Conservation (phyloP, 306 rosid genomes). For the Lathyrus oleraceus region DNA sequence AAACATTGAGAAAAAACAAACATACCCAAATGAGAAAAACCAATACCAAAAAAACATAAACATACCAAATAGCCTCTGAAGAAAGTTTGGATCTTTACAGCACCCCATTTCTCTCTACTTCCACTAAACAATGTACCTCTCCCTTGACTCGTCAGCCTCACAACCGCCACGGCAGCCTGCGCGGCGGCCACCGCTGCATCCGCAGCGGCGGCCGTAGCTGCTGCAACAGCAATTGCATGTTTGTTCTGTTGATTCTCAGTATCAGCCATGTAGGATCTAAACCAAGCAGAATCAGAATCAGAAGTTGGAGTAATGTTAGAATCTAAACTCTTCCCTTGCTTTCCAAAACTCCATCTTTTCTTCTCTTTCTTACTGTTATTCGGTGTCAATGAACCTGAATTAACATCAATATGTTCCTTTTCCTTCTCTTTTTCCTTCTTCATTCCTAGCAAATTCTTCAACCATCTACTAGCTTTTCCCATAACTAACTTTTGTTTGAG, state of each 20-base stretch:
- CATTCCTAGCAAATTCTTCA: slow-evolving; percentile 58
- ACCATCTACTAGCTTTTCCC: slow-evolving; percentile 83
- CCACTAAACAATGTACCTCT: slow-evolving; percentile 56
- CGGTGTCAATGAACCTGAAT: slow-evolving; percentile 36
- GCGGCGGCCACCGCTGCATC: slow-evolving; percentile 92
- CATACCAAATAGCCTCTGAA: slow-evolving; percentile 90
- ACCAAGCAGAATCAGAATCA: slow-evolving; percentile 57
- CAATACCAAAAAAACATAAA: neutral
- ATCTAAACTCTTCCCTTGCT: slow-evolving; percentile 51
- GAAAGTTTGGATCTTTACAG: slow-evolving; percentile 77
- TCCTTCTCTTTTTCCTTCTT: slow-evolving; percentile 53
- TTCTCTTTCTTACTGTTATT: slow-evolving; percentile 59
- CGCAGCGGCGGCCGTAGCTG: slow-evolving; percentile 89
- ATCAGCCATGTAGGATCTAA: slow-evolving; percentile 65
- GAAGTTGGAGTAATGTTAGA: slow-evolving; percentile 10
- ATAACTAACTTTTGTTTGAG: slow-evolving; percentile 33
- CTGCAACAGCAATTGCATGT: slow-evolving; percentile 97
- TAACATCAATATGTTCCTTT: slow-evolving; percentile 30
- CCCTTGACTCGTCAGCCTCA: slow-evolving; percentile 73
- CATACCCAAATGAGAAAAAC: slow-evolving; percentile 18
- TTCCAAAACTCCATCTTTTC: slow-evolving; percentile 87
- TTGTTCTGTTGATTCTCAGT: slow-evolving; percentile 74
- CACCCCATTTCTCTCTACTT: slow-evolving; percentile 71
- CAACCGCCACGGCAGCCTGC: slow-evolving; percentile 88
- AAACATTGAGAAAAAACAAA: neutral